These are phyloP conservation scores for Hymenoscyphus linearis DNA, from an alignment of 2,329 filamentous ascomycete genomes.

Conservation along the genomic window DNA sequence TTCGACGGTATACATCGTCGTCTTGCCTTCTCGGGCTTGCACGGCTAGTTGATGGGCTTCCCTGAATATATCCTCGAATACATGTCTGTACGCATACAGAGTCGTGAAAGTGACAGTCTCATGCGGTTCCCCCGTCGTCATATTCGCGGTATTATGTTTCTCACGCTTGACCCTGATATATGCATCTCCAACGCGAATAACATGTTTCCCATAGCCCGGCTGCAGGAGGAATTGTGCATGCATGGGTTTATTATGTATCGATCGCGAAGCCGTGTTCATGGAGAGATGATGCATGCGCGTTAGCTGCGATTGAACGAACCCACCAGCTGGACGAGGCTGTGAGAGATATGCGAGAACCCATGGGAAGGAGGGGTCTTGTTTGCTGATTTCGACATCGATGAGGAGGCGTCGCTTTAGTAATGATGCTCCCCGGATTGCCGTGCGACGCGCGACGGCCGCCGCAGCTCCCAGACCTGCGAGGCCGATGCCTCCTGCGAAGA, in stretches of 20 bases:
- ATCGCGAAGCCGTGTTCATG: slow-evolving; percentile 53
- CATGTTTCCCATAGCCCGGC: slow-evolving; percentile 83
- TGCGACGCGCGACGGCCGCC: slow-evolving; percentile 74
- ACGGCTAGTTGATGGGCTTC: slow-evolving; percentile 80
- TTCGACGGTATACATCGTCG: slow-evolving; percentile 80
- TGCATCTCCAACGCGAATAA: slow-evolving; percentile 79
- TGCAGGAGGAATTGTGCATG: slow-evolving; percentile 82
- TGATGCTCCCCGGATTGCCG: slow-evolving; percentile 64
- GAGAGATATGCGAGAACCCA: slow-evolving; percentile 97
- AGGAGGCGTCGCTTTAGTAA: slow-evolving; percentile 80
- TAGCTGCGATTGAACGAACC: slow-evolving; percentile 45
- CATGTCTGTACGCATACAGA: slow-evolving; percentile 78
- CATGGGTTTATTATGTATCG: slow-evolving; percentile 60
- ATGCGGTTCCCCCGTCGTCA: slow-evolving; percentile 81
- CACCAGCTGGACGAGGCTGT: slow-evolving; percentile 58
- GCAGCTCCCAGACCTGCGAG: slow-evolving; percentile 83
- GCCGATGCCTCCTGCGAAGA: slow-evolving; percentile 73
- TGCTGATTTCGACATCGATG: slow-evolving; percentile 92
- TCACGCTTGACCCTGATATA: slow-evolving; percentile 85
- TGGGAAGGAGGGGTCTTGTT: slow-evolving; percentile 85
- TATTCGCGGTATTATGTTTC: slow-evolving; percentile 77
- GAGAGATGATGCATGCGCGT: slow-evolving; percentile 57
- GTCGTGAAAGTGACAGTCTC: slow-evolving; percentile 92
- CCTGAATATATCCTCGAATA: slow-evolving; percentile 85
- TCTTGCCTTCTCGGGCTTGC: slow-evolving; percentile 84